A percentile compares a stretch with the other conserved stretches of the same genome.
phyloP scores from a whole-genome alignment of 2,329 filamentous ascomycete genomes.

The Sarocladium strictum region DNA sequence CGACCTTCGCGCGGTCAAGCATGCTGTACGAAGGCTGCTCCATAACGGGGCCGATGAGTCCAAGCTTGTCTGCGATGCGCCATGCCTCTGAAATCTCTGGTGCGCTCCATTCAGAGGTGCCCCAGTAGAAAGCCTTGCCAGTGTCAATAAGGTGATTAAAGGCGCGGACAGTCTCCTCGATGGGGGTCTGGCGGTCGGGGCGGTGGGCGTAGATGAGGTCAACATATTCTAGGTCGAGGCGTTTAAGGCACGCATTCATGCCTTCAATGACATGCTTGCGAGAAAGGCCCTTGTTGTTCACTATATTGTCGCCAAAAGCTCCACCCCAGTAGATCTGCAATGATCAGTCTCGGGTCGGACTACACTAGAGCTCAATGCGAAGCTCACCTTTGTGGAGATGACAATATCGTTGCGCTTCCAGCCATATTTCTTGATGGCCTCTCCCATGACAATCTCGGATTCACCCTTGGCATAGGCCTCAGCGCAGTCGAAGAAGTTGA shows the following conservation, averaged over 20 bases:
- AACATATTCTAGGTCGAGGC: constrained; percentile 54
- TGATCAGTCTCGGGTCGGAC: background rate
- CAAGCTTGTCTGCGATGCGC: constrained; percentile 53
- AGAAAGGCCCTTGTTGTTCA: constrained; percentile 63
- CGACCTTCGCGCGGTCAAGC: constrained; percentile 55
- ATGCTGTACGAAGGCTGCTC: constrained; percentile 66
- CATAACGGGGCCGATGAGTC: constrained; percentile 57
- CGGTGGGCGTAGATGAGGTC: constrained; percentile 66
- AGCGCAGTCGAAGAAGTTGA: constrained; percentile 60
- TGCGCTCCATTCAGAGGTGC: constrained; percentile 62
- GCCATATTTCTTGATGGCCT: constrained; percentile 52
- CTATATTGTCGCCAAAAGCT: constrained; percentile 52
- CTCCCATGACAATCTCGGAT: constrained; percentile 57
- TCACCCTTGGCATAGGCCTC: constrained; percentile 53
- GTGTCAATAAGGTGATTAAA: constrained; percentile 66
- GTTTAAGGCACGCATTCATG: constrained; percentile 51
- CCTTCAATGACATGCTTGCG: constrained; percentile 67
- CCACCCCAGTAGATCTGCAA: constrained; percentile 57
- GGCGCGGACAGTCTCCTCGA: constrained; percentile 64
- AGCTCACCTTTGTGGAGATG: constrained; percentile 50
- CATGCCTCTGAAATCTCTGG: constrained; percentile 60
- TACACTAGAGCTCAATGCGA: background rate
- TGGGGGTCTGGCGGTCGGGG: constrained; percentile 60
- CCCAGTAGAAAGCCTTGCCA: constrained; percentile 67
- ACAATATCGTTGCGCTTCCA: constrained; percentile 58